Evolutionary conservation across 306 rosid species (phyloP).

Genomic region (Neltuma alba): DNA sequence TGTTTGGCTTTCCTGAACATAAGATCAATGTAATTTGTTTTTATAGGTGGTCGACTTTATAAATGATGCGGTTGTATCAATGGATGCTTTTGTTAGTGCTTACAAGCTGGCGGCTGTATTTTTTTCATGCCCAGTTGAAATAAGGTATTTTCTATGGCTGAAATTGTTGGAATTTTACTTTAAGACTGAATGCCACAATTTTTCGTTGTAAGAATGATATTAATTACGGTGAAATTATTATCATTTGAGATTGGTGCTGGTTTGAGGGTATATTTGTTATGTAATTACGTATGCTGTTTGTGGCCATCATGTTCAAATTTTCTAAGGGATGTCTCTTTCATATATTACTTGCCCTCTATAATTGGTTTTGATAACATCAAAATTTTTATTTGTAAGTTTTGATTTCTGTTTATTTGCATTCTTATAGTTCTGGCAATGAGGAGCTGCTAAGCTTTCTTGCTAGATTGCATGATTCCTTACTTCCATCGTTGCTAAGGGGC

Average conservation of each 20-base stretch:
- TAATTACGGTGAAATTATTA: neutral
- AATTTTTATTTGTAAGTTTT: neutral
- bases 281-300: neutral
- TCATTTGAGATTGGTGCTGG: conserved; percentile 8
- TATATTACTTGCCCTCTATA: neutral
- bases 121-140: conserved; percentile 80
- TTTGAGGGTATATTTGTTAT: conserved; percentile 2
- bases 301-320: neutral
- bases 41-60: conserved; percentile 92
- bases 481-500: conserved; percentile 68
- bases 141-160: conserved; percentile 54
- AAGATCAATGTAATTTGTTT: conserved; percentile 26
- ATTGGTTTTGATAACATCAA: neutral
- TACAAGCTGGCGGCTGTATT: conserved; percentile 72
- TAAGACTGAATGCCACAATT: conserved; percentile 26
- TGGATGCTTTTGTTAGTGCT: conserved; percentile 74
- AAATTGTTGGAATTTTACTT: conserved; percentile 23
- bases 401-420: conserved; percentile 30
- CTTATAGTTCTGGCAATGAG: conserved; percentile 75
- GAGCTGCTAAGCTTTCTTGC: conserved; percentile 80
- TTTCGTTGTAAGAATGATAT: conserved; percentile 3
- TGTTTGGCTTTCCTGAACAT: conserved; percentile 29
- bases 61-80: conserved; percentile 82
- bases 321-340: neutral
- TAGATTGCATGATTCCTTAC: conserved; percentile 83